Base-by-base conservation (phyloP, 2,329 filamentous ascomycete species). In the Phialocephala sp. region DNA sequence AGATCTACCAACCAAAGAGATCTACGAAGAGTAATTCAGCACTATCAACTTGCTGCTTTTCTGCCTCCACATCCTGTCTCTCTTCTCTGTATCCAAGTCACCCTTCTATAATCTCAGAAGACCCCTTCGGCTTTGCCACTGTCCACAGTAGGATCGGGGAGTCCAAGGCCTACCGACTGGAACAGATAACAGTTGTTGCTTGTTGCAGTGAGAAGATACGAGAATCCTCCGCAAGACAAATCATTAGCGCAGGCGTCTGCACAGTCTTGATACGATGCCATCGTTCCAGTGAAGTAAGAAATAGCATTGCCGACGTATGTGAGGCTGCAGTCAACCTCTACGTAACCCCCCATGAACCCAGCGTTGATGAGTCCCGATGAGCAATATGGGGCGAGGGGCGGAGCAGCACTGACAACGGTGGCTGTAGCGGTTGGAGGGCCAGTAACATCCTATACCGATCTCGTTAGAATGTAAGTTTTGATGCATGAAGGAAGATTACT, bases 391-490 rank as follows among this genome's bases (percentile, higher is more conserved):
- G 55, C 55, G 18, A 20, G 20, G 20, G 47, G 36, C 24, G 39
- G 59, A 39, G 32, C 20, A 8, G 35, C 24, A 11, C n/a, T n/a
- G n/a, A 52, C 35, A 32, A 62, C n/a, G 15, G 50, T 62, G 22
- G 35, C 20, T 6, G 11, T 55, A 20, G 47, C 47, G 22, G 47
- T 56, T 27, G 59, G 35, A 55, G 59, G 59, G 24, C 59, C 59
- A 18, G 50, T 24, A 14, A 62, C 32, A 52, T 55, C 37, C 59
- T 62, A 22, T 35, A 32, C 18, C 15, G 8, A 20, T 60, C 41
- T 52, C 4, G 14, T 37, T 47, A 32, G 20, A n/a, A 52, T 50
- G 15, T 39, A 4, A 8, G 18, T 5, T 4, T 39, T 8, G 32
- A 22, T 15, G n/a, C 1, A n/a, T 8, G 55, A 35, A 37, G 20